These are phyloP conservation scores for Fusarium equiseti DNA, from an alignment of 2,329 filamentous ascomycete genomes.

Conservation along the genomic window DNA sequence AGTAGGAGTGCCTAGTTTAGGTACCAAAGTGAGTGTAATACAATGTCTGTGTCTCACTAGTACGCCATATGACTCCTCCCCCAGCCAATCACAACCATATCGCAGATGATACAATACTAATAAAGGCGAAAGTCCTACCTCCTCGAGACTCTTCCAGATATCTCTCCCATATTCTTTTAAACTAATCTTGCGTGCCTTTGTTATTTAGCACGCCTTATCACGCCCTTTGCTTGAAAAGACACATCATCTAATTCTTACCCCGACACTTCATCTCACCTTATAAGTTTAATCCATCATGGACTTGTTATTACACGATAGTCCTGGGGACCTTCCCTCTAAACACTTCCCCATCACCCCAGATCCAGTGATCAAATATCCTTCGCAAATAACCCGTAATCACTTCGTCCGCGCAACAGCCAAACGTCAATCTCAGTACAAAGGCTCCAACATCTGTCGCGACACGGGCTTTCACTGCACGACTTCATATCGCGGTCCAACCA, in stretches of 20 bases:
- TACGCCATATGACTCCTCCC: conserved; percentile 47
- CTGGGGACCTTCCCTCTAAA: conserved; percentile 41
- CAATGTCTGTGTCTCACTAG: conserved; percentile 2
- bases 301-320: conserved; percentile 36
- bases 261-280: conserved; percentile 6
- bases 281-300: conserved; percentile 40
- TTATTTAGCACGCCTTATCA: conserved; percentile 36
- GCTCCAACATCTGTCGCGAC: conserved; percentile 39
- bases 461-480: conserved; percentile 41
- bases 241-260: conserved; percentile 17
- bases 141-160: conserved; percentile 38
- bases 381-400: conserved; percentile 46
- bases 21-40: conserved; percentile 21
- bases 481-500: background rate
- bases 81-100: conserved; percentile 38
- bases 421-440: conserved; percentile 44
- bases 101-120: conserved; percentile 41
- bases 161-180: conserved; percentile 35
- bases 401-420: conserved; percentile 51
- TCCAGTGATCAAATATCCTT: conserved; percentile 26
- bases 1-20: conserved; percentile 2
- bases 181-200: conserved; percentile 30
- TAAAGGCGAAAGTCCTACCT: conserved; percentile 33
- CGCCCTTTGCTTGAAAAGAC: conserved; percentile 9
- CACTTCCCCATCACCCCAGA: conserved; percentile 32